phyloP scores from a whole-genome alignment of 306 rosid genomes.

The Prunus davidiana region DNA sequence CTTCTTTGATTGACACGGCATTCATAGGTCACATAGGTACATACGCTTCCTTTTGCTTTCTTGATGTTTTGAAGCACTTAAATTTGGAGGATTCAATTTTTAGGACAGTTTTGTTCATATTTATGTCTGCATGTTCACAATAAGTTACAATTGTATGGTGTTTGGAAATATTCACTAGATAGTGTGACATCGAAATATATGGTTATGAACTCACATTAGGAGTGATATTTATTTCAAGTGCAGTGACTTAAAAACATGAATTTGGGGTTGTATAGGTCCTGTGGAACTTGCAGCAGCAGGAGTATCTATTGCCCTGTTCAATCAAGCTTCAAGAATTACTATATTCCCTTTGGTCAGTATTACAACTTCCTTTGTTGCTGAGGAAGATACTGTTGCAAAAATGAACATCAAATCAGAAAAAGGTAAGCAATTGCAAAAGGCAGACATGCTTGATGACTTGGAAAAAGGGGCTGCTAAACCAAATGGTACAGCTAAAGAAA shows the following conservation, averaged over 20 bases:
- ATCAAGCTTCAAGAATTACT: constrained; percentile 93
- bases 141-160: not conserved
- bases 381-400: constrained; percentile 68
- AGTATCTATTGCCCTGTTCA: constrained; percentile 85
- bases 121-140: not conserved
- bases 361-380: constrained; percentile 95
- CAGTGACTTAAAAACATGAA: not conserved
- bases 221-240: not conserved
- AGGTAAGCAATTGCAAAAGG: constrained; percentile 8
- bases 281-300: constrained; percentile 98
- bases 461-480: constrained; percentile 46
- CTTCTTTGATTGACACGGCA: constrained; percentile 94
- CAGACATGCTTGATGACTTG: constrained; percentile 36
- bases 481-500: not conserved
- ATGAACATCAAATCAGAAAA: constrained; percentile 32
- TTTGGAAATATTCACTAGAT: not conserved
- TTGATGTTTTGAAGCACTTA: not conserved
- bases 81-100: not conserved
- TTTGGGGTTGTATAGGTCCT: constrained; percentile 43
- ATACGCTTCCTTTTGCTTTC: not conserved
- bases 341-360: constrained; percentile 94
- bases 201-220: not conserved
- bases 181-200: not conserved
- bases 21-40: constrained; percentile 95
- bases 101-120: not conserved